Evolutionary conservation across 495 filamentous ascomycete genomes (phyloP).

Genomic region (Daldinia childiae): DNA sequence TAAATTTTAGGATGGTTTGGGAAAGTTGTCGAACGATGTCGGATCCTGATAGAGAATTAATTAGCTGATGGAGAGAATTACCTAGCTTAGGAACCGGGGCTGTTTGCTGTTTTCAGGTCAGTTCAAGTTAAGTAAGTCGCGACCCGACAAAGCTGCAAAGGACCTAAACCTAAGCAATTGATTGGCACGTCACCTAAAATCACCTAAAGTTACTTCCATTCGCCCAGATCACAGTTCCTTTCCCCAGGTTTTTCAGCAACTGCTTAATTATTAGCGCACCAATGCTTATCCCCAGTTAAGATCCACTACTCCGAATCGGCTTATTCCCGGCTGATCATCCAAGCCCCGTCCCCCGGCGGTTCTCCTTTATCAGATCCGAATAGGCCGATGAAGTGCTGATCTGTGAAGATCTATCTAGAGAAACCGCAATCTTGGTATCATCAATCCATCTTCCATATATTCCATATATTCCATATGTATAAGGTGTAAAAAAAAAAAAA

Average conservation of each 20-base stretch:
- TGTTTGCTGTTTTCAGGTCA: neutral
- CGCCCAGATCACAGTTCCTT: conserved; percentile 19
- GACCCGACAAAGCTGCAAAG: conserved; percentile 16
- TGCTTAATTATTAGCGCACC: conserved; percentile 33
- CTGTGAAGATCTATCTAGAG: neutral
- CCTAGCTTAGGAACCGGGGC: conserved; percentile 18
- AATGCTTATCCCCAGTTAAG: conserved; percentile 5
- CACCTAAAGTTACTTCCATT: neutral
- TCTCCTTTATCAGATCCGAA: conserved; percentile 25
- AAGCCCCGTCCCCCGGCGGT: conserved; percentile 8
- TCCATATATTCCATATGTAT: too few relatives aligned
- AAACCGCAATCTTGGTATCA: too few relatives aligned
- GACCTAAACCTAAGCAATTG: conserved; percentile 4
- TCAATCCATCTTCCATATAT: too few relatives aligned
- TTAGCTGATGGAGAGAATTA: conserved; percentile 1
- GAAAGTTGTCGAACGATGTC: conserved; percentile 36
- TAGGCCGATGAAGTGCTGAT: neutral
- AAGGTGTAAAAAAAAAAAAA: too few relatives aligned
- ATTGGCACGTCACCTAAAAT: conserved; percentile 7
- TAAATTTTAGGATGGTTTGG: conserved; percentile 24
- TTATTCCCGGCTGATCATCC: conserved; percentile 20
- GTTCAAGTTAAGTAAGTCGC: conserved; percentile 6
- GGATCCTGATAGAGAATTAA: conserved; percentile 14
- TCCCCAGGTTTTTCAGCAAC: conserved; percentile 29
- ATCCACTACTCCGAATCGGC: conserved; percentile 15